Base-by-base conservation (phyloP, 2,329 filamentous ascomycete species). In the Penicillium sclerotigenum region DNA sequence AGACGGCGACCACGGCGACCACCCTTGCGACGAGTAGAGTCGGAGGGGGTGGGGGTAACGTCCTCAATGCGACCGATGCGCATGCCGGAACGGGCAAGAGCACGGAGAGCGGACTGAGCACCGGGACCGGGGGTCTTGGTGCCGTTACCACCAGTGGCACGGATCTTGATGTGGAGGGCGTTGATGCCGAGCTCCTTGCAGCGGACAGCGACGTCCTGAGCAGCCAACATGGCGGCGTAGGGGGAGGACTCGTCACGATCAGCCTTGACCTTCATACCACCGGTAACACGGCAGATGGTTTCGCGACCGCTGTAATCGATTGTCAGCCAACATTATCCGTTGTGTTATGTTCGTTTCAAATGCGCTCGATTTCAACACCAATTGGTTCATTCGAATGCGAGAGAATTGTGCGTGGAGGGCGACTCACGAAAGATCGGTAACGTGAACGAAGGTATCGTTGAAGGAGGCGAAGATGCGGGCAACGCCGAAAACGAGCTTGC, bases 1-100 rank as follows among this genome's bases (percentile, higher is more conserved):
- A 99, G 90, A 96, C 94, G 93, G 84, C 94, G 94, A 97, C 94
- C 94, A 90, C 94, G 93, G 83, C 94, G 92, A 97, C 94, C 94
- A 85, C 94, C 94, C 91, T 99, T 99, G 85, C 93, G 92, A 83
- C 94, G 90, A 76, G 94, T 99, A 80, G 91, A 96, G 83, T 99
- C 94, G 80, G 94, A 99, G 73, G 95, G 94, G 62, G 94, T 99
- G 73, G 94, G 94, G 73, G 95, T 99, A 67, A 99, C 94, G 79
- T 99, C 94, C 89, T 99, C 94, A 75, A 99, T 99, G 77, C 94
- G 90, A 78, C 94, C 94, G 74, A 99, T 99, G 86, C 93, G 95
- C 95, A 99, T 99, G 79, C 94, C 94, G 73, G 94, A 91, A 86
- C 94, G 95, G 78, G 94, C 94, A 70, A 99, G 89, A 73, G 94